Base-by-base conservation (phyloP, 305 asterid genomes). In the Fraxinus floribunda region DNA sequence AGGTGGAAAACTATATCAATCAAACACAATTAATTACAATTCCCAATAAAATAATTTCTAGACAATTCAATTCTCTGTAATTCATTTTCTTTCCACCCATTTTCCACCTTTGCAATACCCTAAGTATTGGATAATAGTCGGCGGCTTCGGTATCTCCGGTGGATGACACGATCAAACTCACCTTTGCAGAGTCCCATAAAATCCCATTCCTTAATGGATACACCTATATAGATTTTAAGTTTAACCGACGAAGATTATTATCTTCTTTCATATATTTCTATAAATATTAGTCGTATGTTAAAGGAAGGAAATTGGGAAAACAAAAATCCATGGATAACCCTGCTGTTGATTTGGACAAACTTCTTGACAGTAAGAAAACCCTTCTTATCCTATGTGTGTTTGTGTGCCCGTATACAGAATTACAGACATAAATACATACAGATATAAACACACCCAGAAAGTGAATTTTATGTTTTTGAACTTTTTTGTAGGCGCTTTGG, bases 261-360 rank as follows among this genome's bases (percentile, higher is more conserved):
- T 11, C 7, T 66, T 68, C 36, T 68, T 26, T 29, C 38, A 76
- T 8, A 29, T 3, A 3, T 18, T 3, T 39, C 46, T 39, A 39
- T 39, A 39, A 39, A 4, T 77, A 29, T 29, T 7, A 49, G 22
- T 49, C 30, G n/a, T 30, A 32, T 55, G 29, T 30, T 77, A 24
- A 1, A 5, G 75, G 62, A 18, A 73, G 22, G 66, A 78, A 39
- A 72, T 57, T 81, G 77, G 41, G 81, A 9, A 71, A 77, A 71
- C 74, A 44, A 75, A 52, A 76, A 78, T 80, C 88, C 81, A 93
- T 93, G 97, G 98, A 93, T 22, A 94, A 90, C 38, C 92, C 89
- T 85, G 85, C 94, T 79, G 97, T 94, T 77, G 98, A 94, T 81
- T 89, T 96, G 80, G 99, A 96, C 90, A 93, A 89, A 85, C 98